A percentile compares a stretch with the other conserved stretches of the same genome.
phyloP scores from a whole-genome alignment of 768 basidiomycete genomes.

The Suillus weaverae region DNA sequence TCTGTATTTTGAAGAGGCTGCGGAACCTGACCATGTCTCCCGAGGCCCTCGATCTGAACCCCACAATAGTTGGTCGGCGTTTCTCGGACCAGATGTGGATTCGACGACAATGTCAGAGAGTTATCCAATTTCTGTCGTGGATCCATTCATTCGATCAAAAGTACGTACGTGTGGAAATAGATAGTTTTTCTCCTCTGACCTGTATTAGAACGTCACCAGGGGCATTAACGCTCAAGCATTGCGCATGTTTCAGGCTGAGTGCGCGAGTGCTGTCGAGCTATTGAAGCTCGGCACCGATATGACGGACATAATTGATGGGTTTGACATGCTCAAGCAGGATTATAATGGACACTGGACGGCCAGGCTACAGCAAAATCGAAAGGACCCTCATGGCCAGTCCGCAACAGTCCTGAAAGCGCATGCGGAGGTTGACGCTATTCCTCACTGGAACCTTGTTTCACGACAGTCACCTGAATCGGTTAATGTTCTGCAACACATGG shows the following conservation, averaged over 20 bases:
- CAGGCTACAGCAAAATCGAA: neutral
- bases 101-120: neutral
- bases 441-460: neutral
- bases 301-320: conserved; percentile 51
- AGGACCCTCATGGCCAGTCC: neutral
- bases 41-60: neutral
- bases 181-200: neutral
- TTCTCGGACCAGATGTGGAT: conserved; percentile 1
- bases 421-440: neutral
- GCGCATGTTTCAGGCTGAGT: conserved; percentile 7
- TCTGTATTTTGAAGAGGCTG: neutral
- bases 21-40: neutral
- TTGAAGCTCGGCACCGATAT: conserved; percentile 91
- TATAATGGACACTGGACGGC: neutral
- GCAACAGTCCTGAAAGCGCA: neutral
- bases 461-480: neutral
- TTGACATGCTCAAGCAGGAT: conserved; percentile 3
- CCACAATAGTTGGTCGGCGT: neutral
- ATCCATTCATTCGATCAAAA: conserved; percentile 44
- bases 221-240: conserved; percentile 6
- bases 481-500: too few relatives aligned
- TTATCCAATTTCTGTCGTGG: conserved; percentile 30
- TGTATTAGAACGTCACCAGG: conserved; percentile 24
- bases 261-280: conserved; percentile 53
- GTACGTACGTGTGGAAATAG: conserved; percentile 18